These are phyloP conservation scores for Annona squamosa DNA, from an alignment of 164 flowering plant species.

Conservation along the genomic window DNA sequence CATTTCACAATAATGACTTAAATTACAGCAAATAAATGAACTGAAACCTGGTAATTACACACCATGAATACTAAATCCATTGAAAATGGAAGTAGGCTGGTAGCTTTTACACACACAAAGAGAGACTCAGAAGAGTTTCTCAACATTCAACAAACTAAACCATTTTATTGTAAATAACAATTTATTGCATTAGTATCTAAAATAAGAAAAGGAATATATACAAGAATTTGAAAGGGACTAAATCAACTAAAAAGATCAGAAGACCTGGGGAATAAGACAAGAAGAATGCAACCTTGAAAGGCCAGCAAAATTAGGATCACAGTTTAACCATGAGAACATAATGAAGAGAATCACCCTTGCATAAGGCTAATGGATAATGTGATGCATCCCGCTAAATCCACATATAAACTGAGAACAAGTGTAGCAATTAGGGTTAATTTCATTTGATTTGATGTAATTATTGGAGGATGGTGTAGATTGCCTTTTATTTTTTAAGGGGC, in stretches of 20 bases:
- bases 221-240: background rate
- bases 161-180: background rate
- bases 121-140: no score
- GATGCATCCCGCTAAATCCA: no score
- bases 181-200: background rate
- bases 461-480: no score
- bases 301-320: no score
- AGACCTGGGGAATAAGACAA: background rate
- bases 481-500: no score
- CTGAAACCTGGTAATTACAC: slow-evolving; percentile 1
- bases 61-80: background rate
- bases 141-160: background rate
- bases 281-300: background rate
- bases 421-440: no score
- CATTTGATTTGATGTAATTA: no score
- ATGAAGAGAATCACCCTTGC: no score
- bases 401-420: no score
- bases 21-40: background rate
- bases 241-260: background rate
- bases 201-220: background rate
- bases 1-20: background rate
- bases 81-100: background rate
- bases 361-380: no score
- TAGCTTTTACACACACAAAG: background rate
- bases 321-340: no score